These are phyloP conservation scores for Xylariaceae sp. DNA, from an alignment of 2,329 filamentous ascomycete genomes.

Conservation along the genomic window DNA sequence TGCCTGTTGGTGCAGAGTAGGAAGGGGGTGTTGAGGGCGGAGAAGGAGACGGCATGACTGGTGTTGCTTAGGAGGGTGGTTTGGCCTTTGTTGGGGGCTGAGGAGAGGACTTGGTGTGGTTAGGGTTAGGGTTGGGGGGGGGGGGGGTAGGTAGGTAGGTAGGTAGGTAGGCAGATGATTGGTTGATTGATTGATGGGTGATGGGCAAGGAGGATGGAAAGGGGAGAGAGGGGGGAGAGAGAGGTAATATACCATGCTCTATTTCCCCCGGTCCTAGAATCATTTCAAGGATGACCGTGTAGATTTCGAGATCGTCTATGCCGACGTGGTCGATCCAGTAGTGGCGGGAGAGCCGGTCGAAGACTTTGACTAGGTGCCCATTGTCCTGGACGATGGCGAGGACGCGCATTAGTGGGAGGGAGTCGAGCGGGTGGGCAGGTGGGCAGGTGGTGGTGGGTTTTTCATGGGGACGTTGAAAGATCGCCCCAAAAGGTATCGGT, in stretches of 20 bases:
- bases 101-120: slow-evolving; percentile 23
- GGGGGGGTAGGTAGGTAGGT: background rate
- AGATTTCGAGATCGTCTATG: slow-evolving; percentile 27
- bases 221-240: background rate
- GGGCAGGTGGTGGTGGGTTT: slow-evolving; percentile 26
- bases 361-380: slow-evolving; percentile 22
- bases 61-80: slow-evolving; percentile 31
- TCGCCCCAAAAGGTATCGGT: slow-evolving; percentile 34
- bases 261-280: slow-evolving; percentile 27
- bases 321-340: slow-evolving; percentile 32
- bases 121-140: background rate
- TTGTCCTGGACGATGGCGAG: slow-evolving; percentile 27
- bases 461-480: slow-evolving; percentile 34
- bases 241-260: slow-evolving; percentile 20
- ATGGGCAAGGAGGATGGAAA: background rate
- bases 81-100: slow-evolving; percentile 29
- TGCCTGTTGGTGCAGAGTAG: slow-evolving; percentile 33
- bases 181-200: too few relatives aligned
- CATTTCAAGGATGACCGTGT: slow-evolving; percentile 25
- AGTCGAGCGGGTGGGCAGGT: slow-evolving; percentile 35
- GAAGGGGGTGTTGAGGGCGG: slow-evolving; percentile 38
- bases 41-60: slow-evolving; percentile 32
- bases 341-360: slow-evolving; percentile 32
- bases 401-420: slow-evolving; percentile 34
- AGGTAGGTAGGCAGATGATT: too few relatives aligned